Evolutionary conservation across 768 basidiomycete species (phyloP).

Genomic region (Kwoniella sp.): DNA sequence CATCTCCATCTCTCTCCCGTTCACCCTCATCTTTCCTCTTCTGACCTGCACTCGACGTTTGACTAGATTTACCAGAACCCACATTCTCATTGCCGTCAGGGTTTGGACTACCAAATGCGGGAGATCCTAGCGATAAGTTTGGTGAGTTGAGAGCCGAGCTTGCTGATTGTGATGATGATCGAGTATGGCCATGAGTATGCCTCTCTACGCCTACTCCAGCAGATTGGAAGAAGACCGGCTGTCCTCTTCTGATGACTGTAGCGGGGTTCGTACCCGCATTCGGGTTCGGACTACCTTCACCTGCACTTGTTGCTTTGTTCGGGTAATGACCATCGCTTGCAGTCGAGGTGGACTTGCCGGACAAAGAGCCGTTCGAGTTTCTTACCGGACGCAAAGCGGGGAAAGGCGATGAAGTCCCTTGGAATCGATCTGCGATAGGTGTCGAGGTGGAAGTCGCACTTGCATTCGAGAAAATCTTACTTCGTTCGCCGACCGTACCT

Average conservation of each 20-base stretch:
- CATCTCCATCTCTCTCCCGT: constrained; percentile 5
- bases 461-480: constrained; percentile 20
- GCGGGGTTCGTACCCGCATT: constrained; percentile 25
- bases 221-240: constrained; percentile 44
- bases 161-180: constrained; percentile 13
- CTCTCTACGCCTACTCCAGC: constrained; percentile 12
- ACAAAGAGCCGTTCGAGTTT: constrained; percentile 27
- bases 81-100: not conserved
- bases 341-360: constrained; percentile 2
- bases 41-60: constrained; percentile 12
- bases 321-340: constrained; percentile 14
- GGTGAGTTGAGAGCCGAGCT: not conserved
- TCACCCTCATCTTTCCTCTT: constrained; percentile 24
- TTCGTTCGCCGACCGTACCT: constrained; percentile 38
- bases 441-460: constrained; percentile 25
- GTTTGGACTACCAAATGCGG: not conserved
- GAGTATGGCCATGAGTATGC: constrained; percentile 3
- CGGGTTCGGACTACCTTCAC: constrained; percentile 4
- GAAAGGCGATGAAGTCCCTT: constrained; percentile 23
- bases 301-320: not conserved
- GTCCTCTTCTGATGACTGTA: constrained; percentile 36
- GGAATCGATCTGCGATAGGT: constrained; percentile 47
- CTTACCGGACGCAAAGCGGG: constrained; percentile 17
- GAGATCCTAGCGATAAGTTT: not conserved
- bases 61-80: not conserved